A percentile compares a stretch with the other conserved stretches of the same genome.
Evolutionary conservation across 495 filamentous ascomycete genomes (phyloP).

Genomic region (Sporormia fimetaria): DNA sequence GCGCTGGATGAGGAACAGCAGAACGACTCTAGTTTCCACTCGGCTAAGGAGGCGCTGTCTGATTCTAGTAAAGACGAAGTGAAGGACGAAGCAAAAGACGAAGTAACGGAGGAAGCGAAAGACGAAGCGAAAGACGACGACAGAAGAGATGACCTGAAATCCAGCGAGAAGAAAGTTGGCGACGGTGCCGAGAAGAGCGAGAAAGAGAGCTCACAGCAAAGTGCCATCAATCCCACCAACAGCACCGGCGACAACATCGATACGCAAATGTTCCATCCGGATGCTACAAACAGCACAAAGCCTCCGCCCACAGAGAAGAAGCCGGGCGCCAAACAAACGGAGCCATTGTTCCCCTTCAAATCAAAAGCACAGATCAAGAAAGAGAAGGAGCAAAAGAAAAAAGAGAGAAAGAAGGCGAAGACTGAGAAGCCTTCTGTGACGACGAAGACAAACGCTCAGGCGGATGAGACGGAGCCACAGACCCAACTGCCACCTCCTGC

Average conservation of each 20-base stretch:
- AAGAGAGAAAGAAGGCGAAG: slow-evolving; percentile 18
- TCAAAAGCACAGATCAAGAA: slow-evolving; percentile 9
- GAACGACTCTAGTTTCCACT: too few relatives aligned
- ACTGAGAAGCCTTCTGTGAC: too few relatives aligned
- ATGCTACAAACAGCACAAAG: background rate
- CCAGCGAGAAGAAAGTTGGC: background rate
- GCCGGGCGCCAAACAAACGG: slow-evolving; percentile 11
- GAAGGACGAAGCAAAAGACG: background rate
- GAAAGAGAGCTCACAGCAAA: background rate
- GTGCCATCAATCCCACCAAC: background rate
- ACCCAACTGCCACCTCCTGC: background rate
- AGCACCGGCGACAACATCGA: background rate
- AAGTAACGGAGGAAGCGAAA: background rate
- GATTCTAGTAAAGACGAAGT: background rate
- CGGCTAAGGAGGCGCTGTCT: too few relatives aligned
- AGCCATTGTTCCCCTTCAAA: slow-evolving; percentile 17
- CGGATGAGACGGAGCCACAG: background rate
- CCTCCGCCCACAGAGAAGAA: slow-evolving; percentile 5
- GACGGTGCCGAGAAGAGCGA: background rate
- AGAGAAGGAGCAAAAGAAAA: slow-evolving; percentile 12
- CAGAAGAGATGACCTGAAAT: background rate
- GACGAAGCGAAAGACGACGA: background rate
- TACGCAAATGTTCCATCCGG: background rate
- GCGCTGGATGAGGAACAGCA: too few relatives aligned
- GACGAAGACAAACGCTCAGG: too few relatives aligned